These are phyloP conservation scores for Lecanicillium sp. DNA, from an alignment of 2,329 filamentous ascomycete species.

Conservation along the genomic window DNA sequence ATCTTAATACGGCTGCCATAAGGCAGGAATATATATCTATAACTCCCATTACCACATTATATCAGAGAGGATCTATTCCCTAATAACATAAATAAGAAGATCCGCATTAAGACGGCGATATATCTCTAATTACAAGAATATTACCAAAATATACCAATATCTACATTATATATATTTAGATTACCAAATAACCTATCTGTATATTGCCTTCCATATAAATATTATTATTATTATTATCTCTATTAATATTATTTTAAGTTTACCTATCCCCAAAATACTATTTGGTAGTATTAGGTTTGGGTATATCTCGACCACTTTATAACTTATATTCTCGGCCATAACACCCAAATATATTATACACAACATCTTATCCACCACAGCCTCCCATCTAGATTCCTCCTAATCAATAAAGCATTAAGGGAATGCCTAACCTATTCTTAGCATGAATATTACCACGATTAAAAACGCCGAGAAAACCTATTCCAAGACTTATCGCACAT, in stretches of 20 bases:
- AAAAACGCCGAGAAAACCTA: constrained; percentile 17
- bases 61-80: background rate
- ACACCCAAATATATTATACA: background rate
- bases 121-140: constrained; percentile 24
- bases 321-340: background rate
- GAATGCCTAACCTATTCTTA: background rate
- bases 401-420: background rate
- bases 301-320: background rate
- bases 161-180: constrained; percentile 23
- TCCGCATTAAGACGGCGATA: constrained; percentile 23
- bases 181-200: constrained; percentile 18
- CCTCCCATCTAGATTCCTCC: background rate
- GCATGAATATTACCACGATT: constrained; percentile 16
- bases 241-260: background rate
- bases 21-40: background rate
- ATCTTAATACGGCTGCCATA: background rate
- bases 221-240: too few relatives aligned
- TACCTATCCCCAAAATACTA: background rate
- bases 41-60: background rate
- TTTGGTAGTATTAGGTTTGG: background rate
- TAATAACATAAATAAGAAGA: constrained; percentile 24
- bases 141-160: constrained; percentile 22
- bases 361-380: background rate
- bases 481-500: constrained; percentile 23
- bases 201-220: constrained; percentile 7